Base-by-base conservation (phyloP, 495 filamentous ascomycete species). In the Niebla homalea region DNA sequence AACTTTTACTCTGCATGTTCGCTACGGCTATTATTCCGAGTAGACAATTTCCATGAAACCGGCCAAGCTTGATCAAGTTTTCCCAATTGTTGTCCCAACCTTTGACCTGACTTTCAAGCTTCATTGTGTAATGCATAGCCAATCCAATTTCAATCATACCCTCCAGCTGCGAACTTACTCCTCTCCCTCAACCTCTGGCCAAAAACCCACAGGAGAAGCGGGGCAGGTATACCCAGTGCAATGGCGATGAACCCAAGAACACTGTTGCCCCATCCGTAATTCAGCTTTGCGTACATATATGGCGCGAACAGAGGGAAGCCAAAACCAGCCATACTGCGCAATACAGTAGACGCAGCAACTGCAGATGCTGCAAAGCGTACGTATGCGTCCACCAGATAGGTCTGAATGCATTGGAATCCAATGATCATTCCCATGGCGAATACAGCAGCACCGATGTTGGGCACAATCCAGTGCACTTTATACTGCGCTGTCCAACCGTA, bases 351-450 rank as follows among this genome's bases (percentile, higher is more conserved):
- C 1, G 87, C 84, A 0, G 72, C 81, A 12, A 87, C 60, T 1
- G 84, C 87, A 52, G 75, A 81, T 8, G 87, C 85, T 7, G 86
- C 83, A 61, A 76, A 92, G 6, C 75, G 71, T 21, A 78, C 78
- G 62, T 89, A 89, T 5, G 81, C 64, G 59, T 94, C 87, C n/a
- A 89, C 77, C 42, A 87, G 65, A 57, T 85, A 92, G 8, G 78
- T 79, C 66, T 85, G 81, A 35, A 80, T 76, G 54, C 77, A 81
- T 64, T 87, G 84, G 60, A 83, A 84, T 0, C 70, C 66, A 5
- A 83, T 69, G 48, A 85, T 83, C 8, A 67, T 72, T 5, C 82
- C 82, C 6, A 67, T 62, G 7, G 67, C 63, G 49, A 85, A 81
- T 15, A 87, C 57, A 0, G 63, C 60, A 4, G 75, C 74, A 2